These are phyloP conservation scores for Metschnikowia lachancei DNA, from an alignment of 805 yeast genomes.

Conservation along the genomic window DNA sequence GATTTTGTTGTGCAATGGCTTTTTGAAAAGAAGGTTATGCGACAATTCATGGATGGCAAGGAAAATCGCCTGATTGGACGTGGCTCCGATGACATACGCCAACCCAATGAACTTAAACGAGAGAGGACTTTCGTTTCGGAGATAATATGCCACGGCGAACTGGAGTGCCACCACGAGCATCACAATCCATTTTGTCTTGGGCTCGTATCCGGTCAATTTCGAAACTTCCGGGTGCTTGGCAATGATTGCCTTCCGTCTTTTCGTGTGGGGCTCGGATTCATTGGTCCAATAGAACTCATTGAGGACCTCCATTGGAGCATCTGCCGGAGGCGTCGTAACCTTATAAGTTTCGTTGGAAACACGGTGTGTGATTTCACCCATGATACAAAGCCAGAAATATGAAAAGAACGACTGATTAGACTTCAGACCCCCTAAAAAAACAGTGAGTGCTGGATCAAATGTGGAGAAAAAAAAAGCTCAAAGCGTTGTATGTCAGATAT, in stretches of 20 bases:
- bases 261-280: conserved; percentile 75
- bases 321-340: conserved; percentile 39
- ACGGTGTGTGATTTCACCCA: conserved; percentile 22
- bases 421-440: not conserved
- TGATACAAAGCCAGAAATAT: not conserved
- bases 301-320: conserved; percentile 39
- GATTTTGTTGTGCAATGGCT: conserved; percentile 71
- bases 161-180: conserved; percentile 66
- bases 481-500: not conserved
- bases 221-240: conserved; percentile 75
- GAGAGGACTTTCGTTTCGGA: conserved; percentile 54
- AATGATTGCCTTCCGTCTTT: conserved; percentile 69
- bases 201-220: conserved; percentile 82
- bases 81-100: conserved; percentile 83
- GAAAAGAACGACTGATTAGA: not conserved
- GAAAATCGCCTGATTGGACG: conserved; percentile 79
- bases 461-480: conserved; percentile 10
- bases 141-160: conserved; percentile 56
- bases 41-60: conserved; percentile 85
- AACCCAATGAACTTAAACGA: conserved; percentile 53
- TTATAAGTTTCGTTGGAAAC: conserved; percentile 17
- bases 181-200: conserved; percentile 76
- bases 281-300: conserved; percentile 83
- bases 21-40: conserved; percentile 80
- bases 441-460: not conserved